Percentiles rank a stretch among this genome's conserved stretches.
These are phyloP conservation scores for Fragilaria crotonensis DNA, from an alignment of 108 stramenopile species.

Conservation along the genomic window DNA sequence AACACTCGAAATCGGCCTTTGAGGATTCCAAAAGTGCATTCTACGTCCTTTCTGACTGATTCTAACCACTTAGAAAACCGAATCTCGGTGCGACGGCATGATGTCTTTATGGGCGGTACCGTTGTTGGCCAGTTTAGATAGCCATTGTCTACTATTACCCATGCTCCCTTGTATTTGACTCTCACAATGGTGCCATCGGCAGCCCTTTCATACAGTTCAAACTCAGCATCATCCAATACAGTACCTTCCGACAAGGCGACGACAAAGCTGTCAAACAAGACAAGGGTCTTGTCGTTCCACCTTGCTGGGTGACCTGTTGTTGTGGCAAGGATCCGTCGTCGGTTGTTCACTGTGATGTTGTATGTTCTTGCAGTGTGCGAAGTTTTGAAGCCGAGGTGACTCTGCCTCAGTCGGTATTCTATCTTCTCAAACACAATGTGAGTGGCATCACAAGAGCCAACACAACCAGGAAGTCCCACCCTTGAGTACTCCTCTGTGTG, in stretches of 20 bases:
- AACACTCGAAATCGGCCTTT: conserved; percentile 10
- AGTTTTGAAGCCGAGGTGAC: too few relatives aligned
- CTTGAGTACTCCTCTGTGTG: too few relatives aligned
- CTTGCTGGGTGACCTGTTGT: not conserved
- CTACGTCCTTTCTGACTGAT: too few relatives aligned
- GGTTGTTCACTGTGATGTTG: too few relatives aligned
- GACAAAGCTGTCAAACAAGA: not conserved
- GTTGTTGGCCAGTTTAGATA: conserved; percentile 3
- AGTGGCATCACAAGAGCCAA: conserved; percentile 3
- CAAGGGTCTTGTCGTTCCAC: not conserved
- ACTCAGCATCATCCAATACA: not conserved
- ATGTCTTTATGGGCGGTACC: too few relatives aligned
- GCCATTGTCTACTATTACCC: conserved; percentile 1
- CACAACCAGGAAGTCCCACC: too few relatives aligned
- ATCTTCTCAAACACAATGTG: conserved; percentile 7
- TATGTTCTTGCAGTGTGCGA: too few relatives aligned
- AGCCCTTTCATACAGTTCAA: conserved; percentile 1
- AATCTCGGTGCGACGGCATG: too few relatives aligned
- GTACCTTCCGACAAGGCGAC: not conserved
- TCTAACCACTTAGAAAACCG: conserved; percentile 10
- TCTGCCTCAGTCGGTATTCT: not conserved
- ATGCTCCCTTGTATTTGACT: not conserved
- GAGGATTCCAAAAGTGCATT: too few relatives aligned
- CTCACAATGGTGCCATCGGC: too few relatives aligned
- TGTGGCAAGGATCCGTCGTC: not conserved